Percentiles rank a stretch among this genome's conserved stretches.
phyloP scores from a whole-genome alignment of 2,329 filamentous ascomycete species.

The Alternaria infectoria region DNA sequence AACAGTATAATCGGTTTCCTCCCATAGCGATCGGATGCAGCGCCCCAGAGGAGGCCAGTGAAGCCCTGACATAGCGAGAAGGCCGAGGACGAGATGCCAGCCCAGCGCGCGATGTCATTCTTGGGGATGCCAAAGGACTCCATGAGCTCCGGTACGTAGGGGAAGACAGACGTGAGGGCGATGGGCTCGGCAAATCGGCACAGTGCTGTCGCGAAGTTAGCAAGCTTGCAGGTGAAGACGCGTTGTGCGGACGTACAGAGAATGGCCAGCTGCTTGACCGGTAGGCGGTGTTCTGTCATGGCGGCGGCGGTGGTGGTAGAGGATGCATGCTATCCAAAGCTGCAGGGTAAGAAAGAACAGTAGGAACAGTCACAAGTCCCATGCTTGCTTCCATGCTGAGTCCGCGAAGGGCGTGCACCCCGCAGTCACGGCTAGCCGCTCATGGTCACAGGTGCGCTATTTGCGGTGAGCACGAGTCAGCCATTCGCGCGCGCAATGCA shows the following conservation, averaged over 20 bases:
- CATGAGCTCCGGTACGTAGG: slow-evolving; percentile 75
- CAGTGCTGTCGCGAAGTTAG: slow-evolving; percentile 67
- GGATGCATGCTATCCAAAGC: slow-evolving; percentile 13
- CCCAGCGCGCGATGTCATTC: slow-evolving; percentile 64
- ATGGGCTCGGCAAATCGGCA: slow-evolving; percentile 92
- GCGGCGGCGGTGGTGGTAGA: slow-evolving; percentile 18
- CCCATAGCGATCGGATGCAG: slow-evolving; percentile 79
- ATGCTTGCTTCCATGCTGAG: slow-evolving; percentile 11
- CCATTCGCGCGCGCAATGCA: background rate
- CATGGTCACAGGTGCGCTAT: slow-evolving; percentile 6
- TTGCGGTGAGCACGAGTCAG: slow-evolving; percentile 14
- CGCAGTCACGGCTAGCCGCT: slow-evolving; percentile 23
- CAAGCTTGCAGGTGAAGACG: background rate
- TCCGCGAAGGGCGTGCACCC: slow-evolving; percentile 15
- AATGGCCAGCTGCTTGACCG: slow-evolving; percentile 49
- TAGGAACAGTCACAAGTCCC: background rate
- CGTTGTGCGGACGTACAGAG: slow-evolving; percentile 36
- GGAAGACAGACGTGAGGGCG: slow-evolving; percentile 90
- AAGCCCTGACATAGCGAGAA: slow-evolving; percentile 76
- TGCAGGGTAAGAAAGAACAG: background rate
- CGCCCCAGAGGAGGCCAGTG: slow-evolving; percentile 89
- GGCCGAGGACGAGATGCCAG: slow-evolving; percentile 87
- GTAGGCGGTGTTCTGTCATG: slow-evolving; percentile 48
- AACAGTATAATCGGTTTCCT: slow-evolving; percentile 84
- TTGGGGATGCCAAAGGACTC: slow-evolving; percentile 48